Base-by-base conservation (phyloP, 805 yeast genomes). In the Scheffersomyces stipitis region DNA sequence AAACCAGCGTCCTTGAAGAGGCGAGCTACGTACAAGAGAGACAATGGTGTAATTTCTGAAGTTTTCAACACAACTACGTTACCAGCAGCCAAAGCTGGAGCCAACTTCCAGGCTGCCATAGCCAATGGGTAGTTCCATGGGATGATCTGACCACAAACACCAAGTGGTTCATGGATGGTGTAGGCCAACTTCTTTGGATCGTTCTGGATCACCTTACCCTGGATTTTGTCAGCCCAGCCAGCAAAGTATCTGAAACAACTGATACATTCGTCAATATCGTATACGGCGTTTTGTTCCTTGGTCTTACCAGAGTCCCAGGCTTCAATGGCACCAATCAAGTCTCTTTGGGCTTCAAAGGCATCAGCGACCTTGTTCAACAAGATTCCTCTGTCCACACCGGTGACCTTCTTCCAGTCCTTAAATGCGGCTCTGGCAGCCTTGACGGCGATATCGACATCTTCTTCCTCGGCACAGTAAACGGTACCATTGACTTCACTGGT, bases 11-110 rank as follows among this genome's bases (percentile, higher is more conserved):
- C 68, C 49, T 67, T 66, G 50, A 79, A 77, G 36, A 78, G 60
- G 17, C 65, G 64, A 26, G 84, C 88, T 41, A 83, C 69, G 48
- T 72, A 67, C 46, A 84, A 73, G 46, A 82, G 67, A 17, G 88
- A 78, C 49, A 85, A 69, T 9, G 93, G 93, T 5, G 91, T 83
- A 47, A 80, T 65, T 62, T 86, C 93, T 38, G 88, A 81, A 3
- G 87, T 74, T 61, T 85, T 85, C 58, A 85, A 73, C 30, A 85
- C 78, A 31, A 83, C 75, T 10, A 78, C 73, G 61, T 86, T 84
- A 37, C 93, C 93, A 36, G 86, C 82, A 28, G 90, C 88, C 45
- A 85, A 64, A 7, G 95, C 93, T 15, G 91, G 91, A 18, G 85
- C 87, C 53, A 85, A 68, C 60, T 85, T 84, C 93, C 93, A 85